Conservation (phyloP, 768 basidiomycete species). For the Termitomyces sp. region DNA sequence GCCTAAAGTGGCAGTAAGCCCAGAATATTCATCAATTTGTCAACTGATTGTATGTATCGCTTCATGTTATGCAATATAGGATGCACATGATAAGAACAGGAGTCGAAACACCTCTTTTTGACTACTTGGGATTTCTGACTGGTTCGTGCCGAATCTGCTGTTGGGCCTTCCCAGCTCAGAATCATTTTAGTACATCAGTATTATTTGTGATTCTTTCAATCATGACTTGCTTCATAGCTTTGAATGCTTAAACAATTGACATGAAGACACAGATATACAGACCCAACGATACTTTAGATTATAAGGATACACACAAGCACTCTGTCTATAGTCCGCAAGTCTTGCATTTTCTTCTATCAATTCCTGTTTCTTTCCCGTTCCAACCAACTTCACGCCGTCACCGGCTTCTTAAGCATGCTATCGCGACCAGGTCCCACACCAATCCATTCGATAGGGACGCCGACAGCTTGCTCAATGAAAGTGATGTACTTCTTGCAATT, state of each 20-base stretch:
- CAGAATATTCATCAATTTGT: not conserved
- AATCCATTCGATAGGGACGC: constrained; percentile 84
- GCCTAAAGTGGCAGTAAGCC: constrained; percentile 10
- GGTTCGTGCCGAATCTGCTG: not conserved
- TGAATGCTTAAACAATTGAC: not conserved
- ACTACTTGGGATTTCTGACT: not conserved
- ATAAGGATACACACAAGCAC: constrained; percentile 6
- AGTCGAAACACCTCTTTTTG: not conserved
- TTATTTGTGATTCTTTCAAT: not conserved
- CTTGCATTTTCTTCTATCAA: not conserved
- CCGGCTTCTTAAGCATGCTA: constrained; percentile 52
- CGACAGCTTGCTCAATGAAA: constrained; percentile 77
- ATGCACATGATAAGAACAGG: not conserved
- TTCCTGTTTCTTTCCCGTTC: not conserved
- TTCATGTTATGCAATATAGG: not conserved
- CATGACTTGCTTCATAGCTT: not conserved
- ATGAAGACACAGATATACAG: not conserved
- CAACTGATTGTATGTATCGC: not conserved
- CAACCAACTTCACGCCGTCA: not conserved
- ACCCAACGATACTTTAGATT: constrained; percentile 1
- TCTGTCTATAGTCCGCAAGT: not conserved
- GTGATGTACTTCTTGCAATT: constrained; percentile 84
- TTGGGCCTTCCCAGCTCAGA: no score
- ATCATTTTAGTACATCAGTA: not conserved
- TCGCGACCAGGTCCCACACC: constrained; percentile 89